Evolutionary conservation across 352 stramenopile species (phyloP).

Genomic region (Pythium coloratum): DNA sequence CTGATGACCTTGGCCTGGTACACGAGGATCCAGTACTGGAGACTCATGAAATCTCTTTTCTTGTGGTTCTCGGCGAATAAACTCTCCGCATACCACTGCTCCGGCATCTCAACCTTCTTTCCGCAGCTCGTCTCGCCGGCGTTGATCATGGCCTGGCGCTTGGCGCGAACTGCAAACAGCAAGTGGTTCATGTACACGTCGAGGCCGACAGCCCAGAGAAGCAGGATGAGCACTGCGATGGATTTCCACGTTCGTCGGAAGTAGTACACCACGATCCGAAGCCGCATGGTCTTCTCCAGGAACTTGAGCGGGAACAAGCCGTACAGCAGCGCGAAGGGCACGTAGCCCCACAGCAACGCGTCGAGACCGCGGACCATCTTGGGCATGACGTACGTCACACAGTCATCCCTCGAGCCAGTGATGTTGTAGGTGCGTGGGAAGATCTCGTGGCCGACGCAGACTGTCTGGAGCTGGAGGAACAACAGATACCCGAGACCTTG

Average conservation of each 20-base stretch:
- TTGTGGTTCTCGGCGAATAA: conserved; percentile 32
- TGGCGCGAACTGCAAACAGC: conserved; percentile 42
- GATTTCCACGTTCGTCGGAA: conserved; percentile 75
- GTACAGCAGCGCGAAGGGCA: conserved; percentile 60
- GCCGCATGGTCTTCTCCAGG: conserved; percentile 61
- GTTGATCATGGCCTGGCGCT: conserved; percentile 43
- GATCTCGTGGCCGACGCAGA: conserved; percentile 17
- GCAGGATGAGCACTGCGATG: conserved; percentile 60
- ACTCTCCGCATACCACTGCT: conserved; percentile 52
- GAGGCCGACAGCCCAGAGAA: conserved; percentile 65
- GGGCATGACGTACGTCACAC: conserved; percentile 25
- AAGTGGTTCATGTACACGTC: conserved; percentile 66
- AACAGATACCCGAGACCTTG: conserved; percentile 60
- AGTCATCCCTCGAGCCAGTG: conserved; percentile 15
- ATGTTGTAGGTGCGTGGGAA: not conserved
- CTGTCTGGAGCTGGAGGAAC: conserved; percentile 36
- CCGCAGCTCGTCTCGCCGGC: conserved; percentile 44
- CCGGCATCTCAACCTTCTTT: conserved; percentile 35
- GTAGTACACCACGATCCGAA: conserved; percentile 75
- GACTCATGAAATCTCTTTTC: conserved; percentile 37
- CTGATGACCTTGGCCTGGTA: conserved; percentile 66
- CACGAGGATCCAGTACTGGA: conserved; percentile 62
- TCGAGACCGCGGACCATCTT: conserved; percentile 14
- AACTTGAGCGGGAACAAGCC: conserved; percentile 66
- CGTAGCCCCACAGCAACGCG: conserved; percentile 56